Base-by-base conservation (phyloP, 179 eudicot species). In the Corrigiola litoralis region DNA sequence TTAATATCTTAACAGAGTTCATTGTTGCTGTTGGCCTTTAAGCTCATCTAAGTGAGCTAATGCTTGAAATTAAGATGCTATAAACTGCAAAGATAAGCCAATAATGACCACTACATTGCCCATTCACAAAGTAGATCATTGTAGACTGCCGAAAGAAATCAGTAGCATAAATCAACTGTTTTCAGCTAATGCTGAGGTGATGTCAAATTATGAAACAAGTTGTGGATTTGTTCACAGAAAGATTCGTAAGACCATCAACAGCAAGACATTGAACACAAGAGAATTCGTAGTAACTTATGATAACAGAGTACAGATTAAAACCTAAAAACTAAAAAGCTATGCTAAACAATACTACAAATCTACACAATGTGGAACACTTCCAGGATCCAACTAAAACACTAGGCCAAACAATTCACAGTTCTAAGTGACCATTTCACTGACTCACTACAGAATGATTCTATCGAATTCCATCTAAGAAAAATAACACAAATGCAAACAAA, bases 351-450 rank as follows among this genome's bases (percentile, higher is more conserved):
- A 24, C 25, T 27, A 29, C 44, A 60, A 53, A 52, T 44, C 48
- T 69, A 65, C 50, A 69, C 52, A 60, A 17, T 20, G 46, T 56
- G 54, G 11, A 59, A 48, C 32, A 31, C 18, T 58, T 36, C 25
- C 33, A 10, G 6, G 17, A 37, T 28, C 12, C 38, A 41, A 50
- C 29, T 8, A 54, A 54, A 31, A 31, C 8, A 31, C 29, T 12
- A 27, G 8, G 57, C 47, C 18, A 21, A 58, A 34, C 32, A 48
- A 17, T 58, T 58, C 72, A 58, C 65, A 68, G 46, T 18, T 23
- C 33, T 55, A 18, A n/a, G 24, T 16, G 31, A 66, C 32, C 70
- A 66, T 29, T 11, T 13, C 29, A 16, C 50, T 45, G 29, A 12
- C 17, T 12, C 29, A 49, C 12, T 9, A 4, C 42, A 38, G 10